These are phyloP conservation scores for Gypsophila paniculata DNA, from an alignment of 179 eudicot species.

Conservation along the genomic window DNA sequence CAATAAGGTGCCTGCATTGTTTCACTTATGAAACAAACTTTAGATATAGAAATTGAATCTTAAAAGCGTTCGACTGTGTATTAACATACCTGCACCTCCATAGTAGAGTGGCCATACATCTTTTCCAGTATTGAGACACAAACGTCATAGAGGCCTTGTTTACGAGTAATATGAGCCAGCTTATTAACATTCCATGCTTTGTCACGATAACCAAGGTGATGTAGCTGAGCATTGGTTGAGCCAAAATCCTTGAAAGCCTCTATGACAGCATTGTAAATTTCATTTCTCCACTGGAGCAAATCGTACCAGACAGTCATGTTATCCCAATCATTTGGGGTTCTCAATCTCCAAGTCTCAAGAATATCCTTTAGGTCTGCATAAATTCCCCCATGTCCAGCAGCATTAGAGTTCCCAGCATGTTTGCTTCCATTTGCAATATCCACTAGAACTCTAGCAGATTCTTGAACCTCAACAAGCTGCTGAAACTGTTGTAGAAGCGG, in stretches of 20 bases:
- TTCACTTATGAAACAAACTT: not conserved
- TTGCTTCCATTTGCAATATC: constrained; percentile 86
- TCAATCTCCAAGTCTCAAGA: constrained; percentile 98
- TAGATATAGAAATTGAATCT: not conserved
- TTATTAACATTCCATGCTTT: constrained; percentile 98
- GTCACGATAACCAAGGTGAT: constrained; percentile 97
- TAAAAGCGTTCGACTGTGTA: not conserved
- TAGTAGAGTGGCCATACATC: constrained; percentile 98
- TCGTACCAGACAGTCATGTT: constrained; percentile 96
- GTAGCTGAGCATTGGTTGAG: constrained; percentile 75
- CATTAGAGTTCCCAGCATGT: constrained; percentile 60
- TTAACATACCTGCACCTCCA: constrained; percentile 94
- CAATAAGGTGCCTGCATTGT: constrained; percentile 11
- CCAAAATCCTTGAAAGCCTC: constrained; percentile 91
- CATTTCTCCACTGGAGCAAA: constrained; percentile 98
- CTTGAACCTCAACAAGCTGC: constrained; percentile 98
- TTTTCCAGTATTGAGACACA: constrained; percentile 89
- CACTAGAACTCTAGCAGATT: constrained; percentile 76
- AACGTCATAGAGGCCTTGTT: constrained; percentile 90
- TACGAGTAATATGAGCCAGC: constrained; percentile 90
- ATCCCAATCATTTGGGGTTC: constrained; percentile 99
- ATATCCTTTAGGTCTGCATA: constrained; percentile 97
- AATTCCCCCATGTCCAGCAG: constrained; percentile 64
- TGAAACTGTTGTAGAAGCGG: constrained; percentile 96
- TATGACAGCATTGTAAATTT: constrained; percentile 84